These are phyloP conservation scores for Psilocybe tampanensis DNA, from an alignment of 768 basidiomycete genomes.

Conservation along the genomic window DNA sequence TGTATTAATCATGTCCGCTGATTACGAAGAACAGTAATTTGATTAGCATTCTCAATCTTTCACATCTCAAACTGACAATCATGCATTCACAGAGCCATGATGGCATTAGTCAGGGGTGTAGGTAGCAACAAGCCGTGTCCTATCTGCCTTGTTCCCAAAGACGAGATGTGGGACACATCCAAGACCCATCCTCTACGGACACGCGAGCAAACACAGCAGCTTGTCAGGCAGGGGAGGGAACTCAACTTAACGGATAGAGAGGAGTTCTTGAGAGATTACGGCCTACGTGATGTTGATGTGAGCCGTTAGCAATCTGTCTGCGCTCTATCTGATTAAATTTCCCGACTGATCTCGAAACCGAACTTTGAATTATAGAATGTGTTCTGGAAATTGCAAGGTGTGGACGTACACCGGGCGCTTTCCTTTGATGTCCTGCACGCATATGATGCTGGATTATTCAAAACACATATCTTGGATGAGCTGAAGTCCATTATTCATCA, in stretches of 20 bases:
- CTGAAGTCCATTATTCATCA: slow-evolving; percentile 15
- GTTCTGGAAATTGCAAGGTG: slow-evolving; percentile 8
- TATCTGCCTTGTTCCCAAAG: slow-evolving; percentile 34
- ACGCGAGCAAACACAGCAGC: no score
- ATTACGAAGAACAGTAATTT: slow-evolving; percentile 44
- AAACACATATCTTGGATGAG: slow-evolving; percentile 31
- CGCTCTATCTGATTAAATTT: no score
- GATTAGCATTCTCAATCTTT: neutral
- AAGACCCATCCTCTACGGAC: no score
- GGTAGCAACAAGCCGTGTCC: slow-evolving; percentile 35
- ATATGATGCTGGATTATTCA: slow-evolving; percentile 16
- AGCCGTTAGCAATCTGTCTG: no score
- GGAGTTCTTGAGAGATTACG: slow-evolving; percentile 17
- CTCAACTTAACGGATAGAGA: slow-evolving; percentile 18
- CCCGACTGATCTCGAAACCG: no score
- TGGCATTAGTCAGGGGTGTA: slow-evolving; percentile 35
- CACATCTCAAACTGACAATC: neutral
- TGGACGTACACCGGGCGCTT: slow-evolving; percentile 6
- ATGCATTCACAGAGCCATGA: slow-evolving; percentile 31
- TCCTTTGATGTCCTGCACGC: slow-evolving; percentile 17
- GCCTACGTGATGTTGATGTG: slow-evolving; percentile 28
- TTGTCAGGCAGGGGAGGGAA: slow-evolving; percentile 8
- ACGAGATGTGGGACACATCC: no score
- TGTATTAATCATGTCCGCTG: slow-evolving; percentile 36
- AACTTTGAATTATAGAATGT: slow-evolving; percentile 12